Evolutionary conservation across 345 rosid species (phyloP).

Genomic region (Barbarea vulgaris): DNA sequence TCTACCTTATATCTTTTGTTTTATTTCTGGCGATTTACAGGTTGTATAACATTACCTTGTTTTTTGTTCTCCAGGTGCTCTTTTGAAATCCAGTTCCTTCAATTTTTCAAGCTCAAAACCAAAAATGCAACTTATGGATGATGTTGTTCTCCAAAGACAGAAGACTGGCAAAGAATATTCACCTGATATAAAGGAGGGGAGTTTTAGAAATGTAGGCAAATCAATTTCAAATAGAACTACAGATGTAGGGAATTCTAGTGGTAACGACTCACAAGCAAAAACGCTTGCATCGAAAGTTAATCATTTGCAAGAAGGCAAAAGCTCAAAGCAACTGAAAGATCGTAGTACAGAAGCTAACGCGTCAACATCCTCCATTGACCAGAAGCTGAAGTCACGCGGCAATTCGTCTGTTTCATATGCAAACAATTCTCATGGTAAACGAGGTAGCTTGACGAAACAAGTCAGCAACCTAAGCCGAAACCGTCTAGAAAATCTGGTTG

Average conservation of each 20-base stretch:
- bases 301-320: constrained; percentile 60
- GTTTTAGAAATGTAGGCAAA: constrained; percentile 59
- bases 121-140: constrained; percentile 71
- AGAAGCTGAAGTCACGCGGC: constrained; percentile 57
- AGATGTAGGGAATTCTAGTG: constrained; percentile 50
- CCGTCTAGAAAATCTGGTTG: constrained; percentile 48
- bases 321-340: constrained; percentile 60
- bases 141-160: constrained; percentile 58
- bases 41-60: constrained; percentile 2
- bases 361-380: constrained; percentile 54
- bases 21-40: constrained; percentile 11
- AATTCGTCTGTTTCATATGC: constrained; percentile 49
- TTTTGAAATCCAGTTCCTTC: constrained; percentile 79
- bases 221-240: constrained; percentile 68
- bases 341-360: constrained; percentile 46
- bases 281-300: constrained; percentile 51
- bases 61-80: constrained; percentile 54
- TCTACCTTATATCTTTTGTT: neutral
- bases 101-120: constrained; percentile 55
- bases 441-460: constrained; percentile 56
- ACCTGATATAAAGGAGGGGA: constrained; percentile 58
- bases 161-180: constrained; percentile 55
- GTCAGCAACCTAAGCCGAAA: constrained; percentile 52
- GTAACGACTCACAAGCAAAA: constrained; percentile 63
- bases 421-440: constrained; percentile 58